phyloP scores from a whole-genome alignment of 2,329 filamentous ascomycete genomes.

The Lasiodiplodia sp. region DNA sequence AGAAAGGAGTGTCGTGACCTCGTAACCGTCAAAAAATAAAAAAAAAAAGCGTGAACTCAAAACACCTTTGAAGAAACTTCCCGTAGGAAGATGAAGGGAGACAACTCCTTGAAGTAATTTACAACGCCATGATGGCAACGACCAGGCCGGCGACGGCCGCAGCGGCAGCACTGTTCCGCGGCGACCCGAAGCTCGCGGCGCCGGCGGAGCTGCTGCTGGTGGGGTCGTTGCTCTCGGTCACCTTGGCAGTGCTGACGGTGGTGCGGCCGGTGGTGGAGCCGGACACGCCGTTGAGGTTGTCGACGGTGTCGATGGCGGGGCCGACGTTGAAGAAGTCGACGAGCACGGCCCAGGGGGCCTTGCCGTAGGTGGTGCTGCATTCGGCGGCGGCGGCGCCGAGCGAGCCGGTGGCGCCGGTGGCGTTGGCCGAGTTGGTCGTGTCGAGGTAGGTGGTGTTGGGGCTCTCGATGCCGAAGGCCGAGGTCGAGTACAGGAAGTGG shows the following conservation, averaged over 20 bases:
- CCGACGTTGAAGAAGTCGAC: slow-evolving; percentile 80
- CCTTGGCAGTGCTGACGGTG: slow-evolving; percentile 33
- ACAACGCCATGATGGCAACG: slow-evolving; percentile 17
- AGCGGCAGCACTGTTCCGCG: background rate
- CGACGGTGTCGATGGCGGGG: slow-evolving; percentile 69
- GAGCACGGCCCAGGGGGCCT: slow-evolving; percentile 71
- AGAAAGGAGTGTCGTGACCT: slow-evolving; percentile 25
- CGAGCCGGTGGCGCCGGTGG: slow-evolving; percentile 54
- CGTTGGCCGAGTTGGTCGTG: slow-evolving; percentile 68
- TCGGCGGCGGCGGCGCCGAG: slow-evolving; percentile 45
- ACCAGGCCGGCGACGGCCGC: slow-evolving; percentile 2
- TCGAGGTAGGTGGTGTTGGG: slow-evolving; percentile 57
- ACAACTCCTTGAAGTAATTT: background rate
- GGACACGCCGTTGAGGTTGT: slow-evolving; percentile 67
- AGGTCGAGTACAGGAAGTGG: slow-evolving; percentile 71
- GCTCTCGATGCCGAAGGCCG: slow-evolving; percentile 41
- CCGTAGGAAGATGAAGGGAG: too few relatives aligned
- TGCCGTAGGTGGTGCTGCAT: slow-evolving; percentile 66
- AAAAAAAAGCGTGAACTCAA: background rate
- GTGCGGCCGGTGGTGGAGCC: slow-evolving; percentile 49
- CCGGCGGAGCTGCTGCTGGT: slow-evolving; percentile 10
- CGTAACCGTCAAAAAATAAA: background rate
- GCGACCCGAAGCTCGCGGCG: background rate
- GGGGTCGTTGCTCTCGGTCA: slow-evolving; percentile 1
- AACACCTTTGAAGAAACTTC: too few relatives aligned